phyloP scores from a whole-genome alignment of 1,139 yeast genomes.

The Lodderomyces jiufengensis region DNA sequence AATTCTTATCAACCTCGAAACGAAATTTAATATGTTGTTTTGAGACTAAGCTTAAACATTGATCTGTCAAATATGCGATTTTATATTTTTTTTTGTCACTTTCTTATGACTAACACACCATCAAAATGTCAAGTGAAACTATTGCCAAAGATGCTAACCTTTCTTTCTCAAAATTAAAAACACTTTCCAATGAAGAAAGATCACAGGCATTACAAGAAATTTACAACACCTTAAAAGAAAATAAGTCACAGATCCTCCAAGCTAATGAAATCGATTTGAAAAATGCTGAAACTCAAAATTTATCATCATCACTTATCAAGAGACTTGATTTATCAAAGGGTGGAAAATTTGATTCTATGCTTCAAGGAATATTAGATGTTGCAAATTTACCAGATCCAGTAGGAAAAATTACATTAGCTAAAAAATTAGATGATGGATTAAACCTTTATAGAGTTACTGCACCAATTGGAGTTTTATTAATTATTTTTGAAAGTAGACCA shows the following conservation, averaged over 20 bases:
- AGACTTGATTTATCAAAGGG: constrained; percentile 77
- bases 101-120: too few relatives aligned
- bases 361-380: constrained; percentile 91
- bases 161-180: constrained; percentile 78
- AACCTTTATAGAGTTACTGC: constrained; percentile 79
- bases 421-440: constrained; percentile 82
- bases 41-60: too few relatives aligned
- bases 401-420: constrained; percentile 78
- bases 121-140: constrained; percentile 46
- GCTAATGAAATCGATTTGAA: constrained; percentile 78
- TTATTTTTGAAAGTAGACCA: constrained; percentile 95
- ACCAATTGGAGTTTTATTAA: constrained; percentile 90
- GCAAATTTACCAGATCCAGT: constrained; percentile 86
- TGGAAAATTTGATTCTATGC: constrained; percentile 89
- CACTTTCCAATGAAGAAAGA: constrained; percentile 69
- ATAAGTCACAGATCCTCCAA: constrained; percentile 58
- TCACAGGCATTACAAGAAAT: constrained; percentile 69
- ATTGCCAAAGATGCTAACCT: constrained; percentile 76
- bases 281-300: constrained; percentile 54
- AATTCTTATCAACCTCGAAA: too few relatives aligned
- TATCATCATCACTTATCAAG: constrained; percentile 70
- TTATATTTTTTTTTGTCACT: background rate
- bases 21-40: too few relatives aligned
- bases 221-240: constrained; percentile 58
- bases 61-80: too few relatives aligned